Percentiles rank a stretch among this genome's conserved stretches.
These are phyloP conservation scores for Golovinomyces cichoracearum DNA, from an alignment of 2,329 filamentous ascomycete genomes.

Conservation along the genomic window DNA sequence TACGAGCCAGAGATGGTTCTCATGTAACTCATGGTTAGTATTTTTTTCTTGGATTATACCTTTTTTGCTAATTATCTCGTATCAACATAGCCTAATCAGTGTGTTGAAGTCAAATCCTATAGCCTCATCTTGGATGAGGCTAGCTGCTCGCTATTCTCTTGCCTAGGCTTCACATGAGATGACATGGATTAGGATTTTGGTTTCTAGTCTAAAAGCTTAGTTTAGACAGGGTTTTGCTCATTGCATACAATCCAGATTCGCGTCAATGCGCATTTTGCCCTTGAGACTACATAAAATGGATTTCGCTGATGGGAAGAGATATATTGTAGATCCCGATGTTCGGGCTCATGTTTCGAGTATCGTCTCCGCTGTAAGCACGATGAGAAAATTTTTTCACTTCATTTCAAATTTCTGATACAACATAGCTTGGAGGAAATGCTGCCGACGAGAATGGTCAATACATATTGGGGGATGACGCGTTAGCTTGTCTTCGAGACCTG, in stretches of 20 bases:
- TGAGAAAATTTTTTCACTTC: constrained; percentile 2
- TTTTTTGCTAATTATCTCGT: too few relatives aligned
- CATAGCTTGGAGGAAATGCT: constrained; percentile 60
- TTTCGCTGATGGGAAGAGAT: constrained; percentile 23
- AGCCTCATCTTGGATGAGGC: too few relatives aligned
- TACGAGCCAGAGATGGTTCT: background rate
- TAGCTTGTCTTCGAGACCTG: constrained; percentile 75
- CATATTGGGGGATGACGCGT: constrained; percentile 71
- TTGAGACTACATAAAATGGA: too few relatives aligned
- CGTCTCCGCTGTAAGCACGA: constrained; percentile 41
- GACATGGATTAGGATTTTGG: too few relatives aligned
- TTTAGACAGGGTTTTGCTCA: too few relatives aligned
- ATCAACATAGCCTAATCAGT: too few relatives aligned
- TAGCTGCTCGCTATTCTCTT: too few relatives aligned
- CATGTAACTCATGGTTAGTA: background rate
- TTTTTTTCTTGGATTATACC: background rate
- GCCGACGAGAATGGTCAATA: constrained; percentile 60
- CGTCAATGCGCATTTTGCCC: too few relatives aligned
- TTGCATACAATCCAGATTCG: too few relatives aligned
- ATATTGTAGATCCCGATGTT: constrained; percentile 69
- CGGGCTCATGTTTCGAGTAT: constrained; percentile 83
- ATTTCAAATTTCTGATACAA: constrained; percentile 5
- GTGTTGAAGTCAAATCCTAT: too few relatives aligned
- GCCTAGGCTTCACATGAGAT: too few relatives aligned
- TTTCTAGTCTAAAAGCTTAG: too few relatives aligned